phyloP scores from a whole-genome alignment of 2,329 filamentous ascomycete species.

The Penicillium sp. region DNA sequence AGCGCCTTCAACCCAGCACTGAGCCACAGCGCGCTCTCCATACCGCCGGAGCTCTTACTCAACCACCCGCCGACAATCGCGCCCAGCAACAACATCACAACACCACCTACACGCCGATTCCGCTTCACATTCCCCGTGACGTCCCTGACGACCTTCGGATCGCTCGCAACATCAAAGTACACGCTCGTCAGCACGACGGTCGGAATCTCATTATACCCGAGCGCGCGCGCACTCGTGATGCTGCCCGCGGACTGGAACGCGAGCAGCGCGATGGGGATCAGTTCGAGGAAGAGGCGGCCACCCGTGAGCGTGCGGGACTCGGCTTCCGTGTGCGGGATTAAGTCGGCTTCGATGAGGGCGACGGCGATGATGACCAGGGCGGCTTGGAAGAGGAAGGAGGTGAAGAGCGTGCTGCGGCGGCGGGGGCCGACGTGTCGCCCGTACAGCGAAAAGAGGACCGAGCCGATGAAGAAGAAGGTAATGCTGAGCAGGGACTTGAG shows the following conservation, averaged over 20 bases:
- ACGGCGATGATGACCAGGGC: slow-evolving; percentile 47
- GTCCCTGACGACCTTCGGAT: slow-evolving; percentile 40
- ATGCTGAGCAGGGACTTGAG: slow-evolving; percentile 52
- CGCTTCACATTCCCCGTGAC: slow-evolving; percentile 46
- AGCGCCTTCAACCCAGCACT: slow-evolving; percentile 46
- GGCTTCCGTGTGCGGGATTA: slow-evolving; percentile 41
- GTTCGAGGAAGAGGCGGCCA: slow-evolving; percentile 42
- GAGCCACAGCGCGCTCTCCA: slow-evolving; percentile 50
- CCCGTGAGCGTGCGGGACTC: slow-evolving; percentile 41
- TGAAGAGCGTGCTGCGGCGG: slow-evolving; percentile 42
- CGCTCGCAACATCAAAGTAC: slow-evolving; percentile 52
- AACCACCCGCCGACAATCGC: slow-evolving; percentile 50
- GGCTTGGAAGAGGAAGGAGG: slow-evolving; percentile 48
- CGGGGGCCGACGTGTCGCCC: slow-evolving; percentile 43
- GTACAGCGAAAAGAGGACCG: slow-evolving; percentile 44
- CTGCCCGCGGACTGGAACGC: slow-evolving; percentile 53
- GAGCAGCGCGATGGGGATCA: slow-evolving; percentile 49
- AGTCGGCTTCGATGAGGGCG: slow-evolving; percentile 42
- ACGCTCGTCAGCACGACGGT: slow-evolving; percentile 53
- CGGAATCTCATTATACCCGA: slow-evolving; percentile 51
- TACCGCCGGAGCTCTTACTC: slow-evolving; percentile 47
- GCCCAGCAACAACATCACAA: slow-evolving; percentile 45
- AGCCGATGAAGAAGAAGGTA: slow-evolving; percentile 46
- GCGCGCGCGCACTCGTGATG: slow-evolving; percentile 47
- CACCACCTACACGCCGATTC: slow-evolving; percentile 43